Base-by-base conservation (phyloP, 2,329 filamentous ascomycete species). In the Beauveria caledonica region DNA sequence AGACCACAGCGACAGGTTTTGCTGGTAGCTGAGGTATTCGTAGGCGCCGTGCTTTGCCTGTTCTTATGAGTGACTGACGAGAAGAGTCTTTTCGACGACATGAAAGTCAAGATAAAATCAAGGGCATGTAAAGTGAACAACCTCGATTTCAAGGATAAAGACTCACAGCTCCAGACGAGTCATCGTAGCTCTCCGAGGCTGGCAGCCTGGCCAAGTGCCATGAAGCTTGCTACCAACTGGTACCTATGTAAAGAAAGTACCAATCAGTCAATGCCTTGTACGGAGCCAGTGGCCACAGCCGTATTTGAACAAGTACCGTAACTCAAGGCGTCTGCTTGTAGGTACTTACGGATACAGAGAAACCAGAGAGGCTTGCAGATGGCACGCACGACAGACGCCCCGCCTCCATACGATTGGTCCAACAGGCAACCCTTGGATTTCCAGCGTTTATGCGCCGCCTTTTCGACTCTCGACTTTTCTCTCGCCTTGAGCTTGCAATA, bases 381-480 rank as follows among this genome's bases (percentile, higher is more conserved):
- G 48, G 25, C 36, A 25, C 27, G 54, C 54, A 45, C 54, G 36
- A 51, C 57, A 59, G 23, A 21, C 8, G 17, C 49, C 36, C 48
- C 57, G 57, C 57, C 48, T 59, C 48, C 49, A 53, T 49, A 53
- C 57, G 39, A 59, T 59, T 52, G 39, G 27, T 25, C 33, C n/a
- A 10, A 5, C 49, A 13, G 42, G 36, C 21, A 29, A n/a, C 19
- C 29, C 55, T 50, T 36, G 33, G 33, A 36, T 36, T 36, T 36
- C 33, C 33, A 25, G 40, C 44, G n/a, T 45, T 49, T 19, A 44
- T 49, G 33, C 13, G 17, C 36, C 17, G 9, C 11, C n/a, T 40
- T 21, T 11, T 44, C n/a, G 5, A 3, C 5, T n/a, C 21, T 29
- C 33, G 33, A 13, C 11, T 13, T 23, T 17, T 29, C 23, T 23